These are phyloP conservation scores for Pythium plurisporium DNA, from an alignment of 352 stramenopile species.

Conservation along the genomic window DNA sequence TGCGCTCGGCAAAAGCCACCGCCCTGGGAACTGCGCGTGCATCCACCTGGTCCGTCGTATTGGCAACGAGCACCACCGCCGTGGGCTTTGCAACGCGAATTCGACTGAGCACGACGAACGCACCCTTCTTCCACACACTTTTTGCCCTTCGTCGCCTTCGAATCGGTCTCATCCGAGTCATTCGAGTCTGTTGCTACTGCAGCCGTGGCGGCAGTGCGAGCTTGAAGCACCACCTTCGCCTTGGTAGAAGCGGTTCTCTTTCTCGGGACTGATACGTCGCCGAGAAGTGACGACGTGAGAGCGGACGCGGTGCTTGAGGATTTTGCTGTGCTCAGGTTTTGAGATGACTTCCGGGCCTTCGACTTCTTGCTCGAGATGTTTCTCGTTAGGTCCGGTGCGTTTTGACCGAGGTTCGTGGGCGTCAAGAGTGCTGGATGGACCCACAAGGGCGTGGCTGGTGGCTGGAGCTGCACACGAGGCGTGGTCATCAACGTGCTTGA, in stretches of 20 bases:
- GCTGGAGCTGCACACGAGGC: conserved; percentile 3
- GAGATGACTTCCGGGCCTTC: conserved; percentile 13
- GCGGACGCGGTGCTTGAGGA: background rate
- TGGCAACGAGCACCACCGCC: conserved; percentile 72
- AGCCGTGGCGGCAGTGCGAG: background rate
- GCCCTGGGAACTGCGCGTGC: conserved; percentile 74
- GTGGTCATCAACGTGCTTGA: background rate
- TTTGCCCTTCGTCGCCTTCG: conserved; percentile 53
- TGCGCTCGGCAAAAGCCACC: conserved; percentile 59
- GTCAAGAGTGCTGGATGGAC: conserved; percentile 9
- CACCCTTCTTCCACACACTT: conserved; percentile 64
- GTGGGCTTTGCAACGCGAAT: conserved; percentile 81
- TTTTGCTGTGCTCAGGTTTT: background rate
- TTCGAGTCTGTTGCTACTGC: conserved; percentile 10
- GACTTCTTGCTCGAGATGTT: conserved; percentile 24
- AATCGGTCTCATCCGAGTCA: conserved; percentile 20
- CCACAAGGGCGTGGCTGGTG: conserved; percentile 6
- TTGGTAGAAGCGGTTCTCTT: too few species aligned
- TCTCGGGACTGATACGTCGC: background rate
- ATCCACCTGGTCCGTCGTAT: conserved; percentile 63
- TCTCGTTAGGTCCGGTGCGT: conserved; percentile 8
- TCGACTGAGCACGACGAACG: conserved; percentile 61
- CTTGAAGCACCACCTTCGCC: too few species aligned
- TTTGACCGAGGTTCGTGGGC: conserved; percentile 4
- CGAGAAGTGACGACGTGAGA: conserved; percentile 2